Conservation (phyloP, 257 asterid species). For the Solanum chilense region DNA sequence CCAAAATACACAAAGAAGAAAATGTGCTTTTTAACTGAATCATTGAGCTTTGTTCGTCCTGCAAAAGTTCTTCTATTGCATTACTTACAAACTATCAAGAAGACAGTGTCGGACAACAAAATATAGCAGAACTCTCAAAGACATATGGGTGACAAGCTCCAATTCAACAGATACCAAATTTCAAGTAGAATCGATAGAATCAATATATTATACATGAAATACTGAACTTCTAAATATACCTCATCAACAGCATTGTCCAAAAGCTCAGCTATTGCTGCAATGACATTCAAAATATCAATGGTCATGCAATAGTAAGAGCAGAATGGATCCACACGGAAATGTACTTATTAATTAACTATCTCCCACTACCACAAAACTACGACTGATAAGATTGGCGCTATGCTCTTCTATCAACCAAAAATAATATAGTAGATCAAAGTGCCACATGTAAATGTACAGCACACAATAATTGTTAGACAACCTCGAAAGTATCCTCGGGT, state of each 20-base stretch:
- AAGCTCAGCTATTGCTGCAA: conserved; percentile 92
- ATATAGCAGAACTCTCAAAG: background rate
- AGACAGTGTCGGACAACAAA: background rate
- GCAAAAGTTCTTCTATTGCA: background rate
- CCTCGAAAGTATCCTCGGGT: background rate
- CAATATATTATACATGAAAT: background rate
- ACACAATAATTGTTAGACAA: background rate
- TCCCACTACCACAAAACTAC: background rate
- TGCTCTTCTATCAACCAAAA: background rate
- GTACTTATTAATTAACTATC: background rate
- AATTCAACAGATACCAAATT: background rate
- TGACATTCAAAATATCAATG: background rate
- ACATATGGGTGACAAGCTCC: background rate
- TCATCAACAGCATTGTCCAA: conserved; percentile 92
- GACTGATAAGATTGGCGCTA: background rate
- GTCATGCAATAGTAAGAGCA: background rate
- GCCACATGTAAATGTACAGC: background rate
- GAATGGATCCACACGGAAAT: background rate
- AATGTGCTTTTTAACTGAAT: background rate
- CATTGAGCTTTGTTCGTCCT: background rate
- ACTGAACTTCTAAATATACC: conserved; percentile 35
- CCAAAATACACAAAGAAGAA: background rate
- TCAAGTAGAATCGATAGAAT: background rate
- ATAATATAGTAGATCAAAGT: background rate
- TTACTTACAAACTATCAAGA: background rate